Percentiles rank a stretch among this genome's conserved stretches.
These are phyloP conservation scores for Astrephomene gubernaculifera DNA, from an alignment of 139 green algal species.

Conservation along the genomic window DNA sequence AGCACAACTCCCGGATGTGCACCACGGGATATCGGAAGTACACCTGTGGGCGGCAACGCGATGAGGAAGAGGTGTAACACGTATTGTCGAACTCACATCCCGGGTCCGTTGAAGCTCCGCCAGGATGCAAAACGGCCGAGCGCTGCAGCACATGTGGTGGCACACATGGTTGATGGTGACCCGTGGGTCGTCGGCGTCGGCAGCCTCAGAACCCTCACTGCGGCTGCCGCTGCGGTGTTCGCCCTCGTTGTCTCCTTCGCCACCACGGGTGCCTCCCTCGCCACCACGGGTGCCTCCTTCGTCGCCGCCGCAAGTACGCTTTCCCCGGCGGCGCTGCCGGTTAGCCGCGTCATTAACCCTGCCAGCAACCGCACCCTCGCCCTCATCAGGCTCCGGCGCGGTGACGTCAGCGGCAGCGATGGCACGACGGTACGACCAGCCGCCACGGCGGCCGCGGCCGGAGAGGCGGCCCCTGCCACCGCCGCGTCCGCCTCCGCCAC, in stretches of 20 bases:
- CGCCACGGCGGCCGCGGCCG: too few relatives aligned
- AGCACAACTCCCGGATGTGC: neutral
- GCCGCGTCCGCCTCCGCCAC: neutral
- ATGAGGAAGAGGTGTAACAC: too few relatives aligned
- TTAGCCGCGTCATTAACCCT: neutral
- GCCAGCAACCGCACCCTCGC: neutral
- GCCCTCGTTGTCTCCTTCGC: neutral
- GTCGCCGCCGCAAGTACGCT: too few relatives aligned
- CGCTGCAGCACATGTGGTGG: constrained; percentile 58
- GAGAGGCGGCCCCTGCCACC: too few relatives aligned
- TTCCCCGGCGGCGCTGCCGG: too few relatives aligned
- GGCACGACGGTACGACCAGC: too few relatives aligned
- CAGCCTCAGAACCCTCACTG: neutral
- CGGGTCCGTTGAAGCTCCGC: constrained; percentile 54
- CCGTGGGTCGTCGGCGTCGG: neutral
- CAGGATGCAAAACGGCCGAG: constrained; percentile 66
- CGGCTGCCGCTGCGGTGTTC: neutral
- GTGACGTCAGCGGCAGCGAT: neutral
- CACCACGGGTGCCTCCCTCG: neutral
- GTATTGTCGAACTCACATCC: neutral
- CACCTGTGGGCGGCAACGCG: neutral
- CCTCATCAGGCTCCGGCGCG: neutral
- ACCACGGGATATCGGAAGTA: neutral
- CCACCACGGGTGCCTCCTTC: too few relatives aligned
- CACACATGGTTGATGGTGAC: constrained; percentile 58